Base-by-base conservation (phyloP, 1,284 basidiomycete species). In the Cutaneotrichosporon sp. region DNA sequence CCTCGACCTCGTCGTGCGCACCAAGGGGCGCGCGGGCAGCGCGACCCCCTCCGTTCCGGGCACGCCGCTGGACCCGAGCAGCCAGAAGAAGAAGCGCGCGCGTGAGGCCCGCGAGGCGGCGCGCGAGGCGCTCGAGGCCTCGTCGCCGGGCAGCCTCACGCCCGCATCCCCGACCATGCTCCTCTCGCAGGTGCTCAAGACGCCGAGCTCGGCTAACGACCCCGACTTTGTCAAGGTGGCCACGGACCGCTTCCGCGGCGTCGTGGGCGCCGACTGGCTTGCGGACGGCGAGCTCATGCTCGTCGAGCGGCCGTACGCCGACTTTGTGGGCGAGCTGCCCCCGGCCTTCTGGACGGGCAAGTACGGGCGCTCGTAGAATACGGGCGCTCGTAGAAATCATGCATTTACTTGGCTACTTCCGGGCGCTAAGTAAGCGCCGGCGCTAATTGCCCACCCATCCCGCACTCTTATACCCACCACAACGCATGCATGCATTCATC, bases 291-390 rank as follows among this genome's bases (percentile, higher is more conserved):
- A 97, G 77, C 78, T 97, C 64, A 84, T 93, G 13, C 85, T 97
- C 1, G 89, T 97, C 1, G 95, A 97, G 79, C 84, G 92, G 60
- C 94, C 94, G 3, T 82, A 92, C 70, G 87, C 91, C 49, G 94
- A 97, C 76, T 86, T 97, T 50, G 83, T 94, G 18, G 85, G 86
- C 46, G 87, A 86, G 46, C 75, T 95, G 65, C 92, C 92, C 3
- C 65, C 68, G 3, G 70, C 69, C 2, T 78, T 78, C 69, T 73
- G 68, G 69, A 67, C 60, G 1, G 74, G 71, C 10, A 49, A 62
- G 24, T 78, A 71, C 54, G 76, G 76, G 0, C 59, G 70, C 34
- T 61, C 71, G 24, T 77, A 46, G 29, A n/a, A n/a, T n/a, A n/a
- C n/a, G n/a, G n/a, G n/a, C n/a, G n/a, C n/a, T n/a, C n/a, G n/a